Evolutionary conservation across 2,329 filamentous ascomycete species (phyloP).

Genomic region (Neopestalotiopsis sp.): DNA sequence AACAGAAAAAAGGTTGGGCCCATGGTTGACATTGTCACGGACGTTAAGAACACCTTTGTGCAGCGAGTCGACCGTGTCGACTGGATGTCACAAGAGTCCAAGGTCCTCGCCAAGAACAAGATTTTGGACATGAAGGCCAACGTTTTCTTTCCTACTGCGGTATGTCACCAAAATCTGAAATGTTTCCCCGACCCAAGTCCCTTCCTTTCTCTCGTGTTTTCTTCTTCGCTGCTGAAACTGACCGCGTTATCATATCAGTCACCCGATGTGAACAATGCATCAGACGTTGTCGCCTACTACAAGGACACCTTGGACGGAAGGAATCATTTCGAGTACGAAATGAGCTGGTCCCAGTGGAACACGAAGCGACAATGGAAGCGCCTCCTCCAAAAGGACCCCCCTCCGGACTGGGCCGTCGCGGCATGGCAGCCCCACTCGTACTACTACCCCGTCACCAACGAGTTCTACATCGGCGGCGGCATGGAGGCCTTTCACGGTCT

Average conservation of each 20-base stretch:
- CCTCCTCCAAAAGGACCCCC: background rate
- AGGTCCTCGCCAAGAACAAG: slow-evolving; percentile 5
- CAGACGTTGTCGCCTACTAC: background rate
- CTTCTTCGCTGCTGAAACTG: too few species aligned
- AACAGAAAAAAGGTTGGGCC: background rate
- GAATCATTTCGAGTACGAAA: background rate
- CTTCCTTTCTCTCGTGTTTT: too few species aligned
- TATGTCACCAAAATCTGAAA: background rate
- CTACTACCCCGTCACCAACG: background rate
- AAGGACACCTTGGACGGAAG: background rate
- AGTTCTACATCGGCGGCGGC: background rate
- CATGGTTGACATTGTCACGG: background rate
- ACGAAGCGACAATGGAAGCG: background rate
- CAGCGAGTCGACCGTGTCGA: background rate
- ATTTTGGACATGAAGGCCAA: background rate
- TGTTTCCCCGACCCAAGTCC: background rate
- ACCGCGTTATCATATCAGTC: background rate
- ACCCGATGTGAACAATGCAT: background rate
- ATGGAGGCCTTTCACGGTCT: background rate
- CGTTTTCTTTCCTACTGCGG: background rate
- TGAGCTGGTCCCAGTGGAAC: background rate
- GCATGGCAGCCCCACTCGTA: background rate
- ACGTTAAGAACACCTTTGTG: background rate
- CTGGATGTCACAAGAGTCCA: slow-evolving; percentile 2
- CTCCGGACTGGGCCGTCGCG: background rate